A percentile compares a stretch with the other conserved stretches of the same genome.
Conservation (phyloP, 306 rosid genomes). For the Hippophae rhamnoides region DNA sequence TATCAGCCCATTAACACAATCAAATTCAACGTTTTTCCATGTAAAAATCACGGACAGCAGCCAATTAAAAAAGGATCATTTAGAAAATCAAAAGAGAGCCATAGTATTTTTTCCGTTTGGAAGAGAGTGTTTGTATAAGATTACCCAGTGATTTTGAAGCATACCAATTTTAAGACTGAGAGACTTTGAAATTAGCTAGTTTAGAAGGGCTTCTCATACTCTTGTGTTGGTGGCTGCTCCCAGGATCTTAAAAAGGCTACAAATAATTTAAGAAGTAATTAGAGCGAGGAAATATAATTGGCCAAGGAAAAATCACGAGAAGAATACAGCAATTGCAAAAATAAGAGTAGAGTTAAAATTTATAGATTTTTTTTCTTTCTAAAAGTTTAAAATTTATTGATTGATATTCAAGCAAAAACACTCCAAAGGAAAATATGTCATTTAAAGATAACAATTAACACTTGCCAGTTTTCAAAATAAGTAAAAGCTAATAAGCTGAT, state of each 20-base stretch:
- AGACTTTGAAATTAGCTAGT: conserved; percentile 14
- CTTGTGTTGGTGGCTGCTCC: conserved; percentile 81
- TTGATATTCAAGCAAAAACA: neutral
- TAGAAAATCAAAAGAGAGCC: too few relatives aligned
- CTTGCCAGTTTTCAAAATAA: neutral
- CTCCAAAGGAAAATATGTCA: neutral
- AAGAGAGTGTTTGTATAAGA: conserved; percentile 21
- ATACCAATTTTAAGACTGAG: conserved; percentile 27
- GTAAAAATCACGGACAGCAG: too few relatives aligned
- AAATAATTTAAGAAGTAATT: conserved; percentile 14
- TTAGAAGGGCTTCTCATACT: conserved; percentile 68
- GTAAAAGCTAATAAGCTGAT: too few relatives aligned
- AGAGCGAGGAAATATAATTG: neutral
- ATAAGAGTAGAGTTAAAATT: neutral
- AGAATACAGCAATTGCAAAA: neutral
- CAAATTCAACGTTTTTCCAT: too few relatives aligned
- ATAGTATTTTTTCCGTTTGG: neutral
- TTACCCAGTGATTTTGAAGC: conserved; percentile 24
- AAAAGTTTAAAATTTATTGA: too few relatives aligned
- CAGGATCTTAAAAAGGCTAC: conserved; percentile 62
- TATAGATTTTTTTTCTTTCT: too few relatives aligned
- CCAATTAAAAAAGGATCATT: too few relatives aligned
- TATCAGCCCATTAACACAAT: too few relatives aligned
- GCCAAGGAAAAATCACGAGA: neutral
- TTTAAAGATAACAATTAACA: neutral